phyloP scores from a whole-genome alignment of 257 asterid genomes.

The Nicotiana undulata region DNA sequence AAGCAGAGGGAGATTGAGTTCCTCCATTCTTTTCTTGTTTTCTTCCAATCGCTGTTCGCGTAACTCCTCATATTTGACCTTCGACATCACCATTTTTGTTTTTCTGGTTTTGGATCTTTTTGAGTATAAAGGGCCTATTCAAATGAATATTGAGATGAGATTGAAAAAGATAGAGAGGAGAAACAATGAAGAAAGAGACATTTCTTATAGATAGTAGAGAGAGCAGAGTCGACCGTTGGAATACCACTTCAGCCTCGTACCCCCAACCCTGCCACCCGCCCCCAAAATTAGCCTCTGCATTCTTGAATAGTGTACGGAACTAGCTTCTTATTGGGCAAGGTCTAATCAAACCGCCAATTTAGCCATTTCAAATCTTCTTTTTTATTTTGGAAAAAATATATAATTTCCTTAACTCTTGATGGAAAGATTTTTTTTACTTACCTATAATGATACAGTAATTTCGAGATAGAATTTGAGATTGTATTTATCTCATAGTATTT shows the following conservation, averaged over 20 bases:
- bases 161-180: not conserved
- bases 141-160: not conserved
- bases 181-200: not conserved
- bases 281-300: not conserved
- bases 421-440: not conserved
- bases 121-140: too few relatives aligned
- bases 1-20: slow-evolving; percentile 78
- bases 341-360: not conserved
- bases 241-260: slow-evolving; percentile 20
- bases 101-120: not conserved
- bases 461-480: too few relatives aligned
- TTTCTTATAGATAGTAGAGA: not conserved
- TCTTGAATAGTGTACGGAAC: not conserved
- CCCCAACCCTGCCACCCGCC: not conserved
- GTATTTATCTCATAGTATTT: too few relatives aligned
- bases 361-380: not conserved
- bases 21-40: slow-evolving; percentile 79
- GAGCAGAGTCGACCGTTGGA: slow-evolving; percentile 65
- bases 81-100: slow-evolving; percentile 49
- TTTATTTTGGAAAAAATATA: not conserved
- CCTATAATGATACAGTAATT: too few relatives aligned
- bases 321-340: not conserved
- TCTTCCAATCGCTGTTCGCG: slow-evolving; percentile 72
- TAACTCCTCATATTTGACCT: slow-evolving; percentile 49
- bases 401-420: not conserved